Evolutionary conservation across 192 early-diverging fungal species (phyloP), one percentile per base, ranked within the genome.

Genomic region (Diversispora epigaea): DNA sequence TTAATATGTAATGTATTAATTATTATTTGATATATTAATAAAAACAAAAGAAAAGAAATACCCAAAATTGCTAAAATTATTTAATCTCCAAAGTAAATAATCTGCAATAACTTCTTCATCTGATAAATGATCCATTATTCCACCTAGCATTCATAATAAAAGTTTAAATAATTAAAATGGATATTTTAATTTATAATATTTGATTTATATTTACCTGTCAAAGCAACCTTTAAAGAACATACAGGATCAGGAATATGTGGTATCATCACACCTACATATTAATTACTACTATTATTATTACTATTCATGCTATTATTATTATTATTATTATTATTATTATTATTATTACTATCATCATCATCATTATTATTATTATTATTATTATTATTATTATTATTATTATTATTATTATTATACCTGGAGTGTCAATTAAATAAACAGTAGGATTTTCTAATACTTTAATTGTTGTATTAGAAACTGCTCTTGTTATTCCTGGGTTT

Each of bases 391-490:
- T 32, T 32, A 32, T 32, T 32, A 54, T 25, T 25, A 50, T 21
- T 17, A 46, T n/a, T 6, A 69, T 39, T 32, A 40, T 0, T 12
- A 49, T 54, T 22, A 10, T 64, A 64, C 73, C 93, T 0, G 96
- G 96, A 6, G 95, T 98, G 71, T 98, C 96, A 14, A 96, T 88
- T 32, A 99, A 79, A 79, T 97, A 99, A 2, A 99, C 88, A 3
- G 89, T 81, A n/a, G 97, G 97, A 12, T 91, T 84, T n/a, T 94
- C 91, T 19, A 93, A 76, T 19, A 99, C 94, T 70, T 92, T 94
- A 69, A 90, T 84, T n/a, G 64, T 46, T 0, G 85, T 86, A 5
- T 80, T 82, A 49, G 79, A 80, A 41, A 98, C 91, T 0, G 93
- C 81, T 10, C 90, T 75, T 10, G 97, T 99, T 44, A 97, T 91